A percentile compares a stretch with the other conserved stretches of the same genome.
These are phyloP conservation scores for Physcomitrium patens DNA, from an alignment of 225 moss, liverwort and hornwort genomes.

Conservation along the genomic window DNA sequence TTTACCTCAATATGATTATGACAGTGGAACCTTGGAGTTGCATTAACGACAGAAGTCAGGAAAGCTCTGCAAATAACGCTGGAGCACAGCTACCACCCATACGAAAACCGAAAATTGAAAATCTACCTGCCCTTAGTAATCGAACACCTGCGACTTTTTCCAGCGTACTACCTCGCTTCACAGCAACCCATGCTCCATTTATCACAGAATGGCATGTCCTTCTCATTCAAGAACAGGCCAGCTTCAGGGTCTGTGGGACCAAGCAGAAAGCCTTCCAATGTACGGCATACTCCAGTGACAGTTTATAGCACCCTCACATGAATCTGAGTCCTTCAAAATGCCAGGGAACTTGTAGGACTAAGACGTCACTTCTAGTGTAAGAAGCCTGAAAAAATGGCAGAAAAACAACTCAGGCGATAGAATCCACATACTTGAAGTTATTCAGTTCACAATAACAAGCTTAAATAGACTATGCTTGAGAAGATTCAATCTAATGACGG, in stretches of 20 bases:
- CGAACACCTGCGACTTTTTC: not conserved
- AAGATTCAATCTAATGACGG: no score
- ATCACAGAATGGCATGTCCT: not conserved
- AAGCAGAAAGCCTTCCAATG: not conserved
- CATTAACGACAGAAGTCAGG: conserved; percentile 16
- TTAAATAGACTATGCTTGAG: no score
- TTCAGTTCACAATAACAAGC: not conserved
- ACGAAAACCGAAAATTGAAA: conserved; percentile 15
- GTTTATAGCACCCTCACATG: not conserved
- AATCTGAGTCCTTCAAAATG: conserved; percentile 19
- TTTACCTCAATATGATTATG: conserved; percentile 30
- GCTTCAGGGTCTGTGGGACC: not conserved
- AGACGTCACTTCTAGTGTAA: conserved; percentile 1
- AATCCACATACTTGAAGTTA: not conserved
- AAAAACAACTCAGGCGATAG: conserved; percentile 12
- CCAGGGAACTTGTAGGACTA: not conserved
- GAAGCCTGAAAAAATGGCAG: conserved; percentile 23
- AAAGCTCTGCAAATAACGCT: conserved; percentile 28
- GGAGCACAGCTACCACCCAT: conserved; percentile 11
- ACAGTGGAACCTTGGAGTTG: conserved; percentile 6
- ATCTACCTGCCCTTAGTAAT: conserved; percentile 24
- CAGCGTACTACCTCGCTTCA: conserved; percentile 11
- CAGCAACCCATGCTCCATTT: conserved; percentile 29
- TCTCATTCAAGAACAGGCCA: not conserved
- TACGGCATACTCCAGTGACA: not conserved